These are phyloP conservation scores for Alternaria metachromatica DNA, from an alignment of 2,329 filamentous ascomycete genomes.

Conservation along the genomic window DNA sequence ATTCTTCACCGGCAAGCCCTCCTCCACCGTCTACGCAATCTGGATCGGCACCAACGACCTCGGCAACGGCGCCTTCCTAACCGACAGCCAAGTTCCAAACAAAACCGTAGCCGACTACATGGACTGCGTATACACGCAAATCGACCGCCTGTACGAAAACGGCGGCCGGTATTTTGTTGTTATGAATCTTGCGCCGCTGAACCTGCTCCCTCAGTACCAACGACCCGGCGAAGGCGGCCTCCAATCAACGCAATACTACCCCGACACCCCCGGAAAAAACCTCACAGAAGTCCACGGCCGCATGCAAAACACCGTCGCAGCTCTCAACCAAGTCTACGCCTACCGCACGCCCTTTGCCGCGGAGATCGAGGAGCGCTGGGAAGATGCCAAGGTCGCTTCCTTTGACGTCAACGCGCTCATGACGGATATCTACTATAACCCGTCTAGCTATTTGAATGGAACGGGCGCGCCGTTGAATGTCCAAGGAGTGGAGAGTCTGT, in stretches of 20 bases:
- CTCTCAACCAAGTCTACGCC: conserved; percentile 59
- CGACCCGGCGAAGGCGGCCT: conserved; percentile 55
- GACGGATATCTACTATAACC: conserved; percentile 68
- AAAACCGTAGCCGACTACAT: conserved; percentile 70
- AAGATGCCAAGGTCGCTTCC: conserved; percentile 66
- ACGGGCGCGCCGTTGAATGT: conserved; percentile 65
- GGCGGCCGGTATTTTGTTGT: conserved; percentile 76
- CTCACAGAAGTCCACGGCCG: conserved; percentile 57
- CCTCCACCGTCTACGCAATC: conserved; percentile 74
- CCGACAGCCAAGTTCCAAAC: conserved; percentile 65
- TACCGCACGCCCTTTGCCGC: conserved; percentile 59
- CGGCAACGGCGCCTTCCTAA: conserved; percentile 69
- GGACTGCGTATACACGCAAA: conserved; percentile 69
- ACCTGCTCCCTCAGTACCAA: conserved; percentile 72
- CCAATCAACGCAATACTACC: conserved; percentile 55
- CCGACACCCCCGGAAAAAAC: conserved; percentile 55
- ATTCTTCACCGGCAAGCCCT: conserved; percentile 55
- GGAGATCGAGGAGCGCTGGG: conserved; percentile 52
- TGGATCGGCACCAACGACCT: conserved; percentile 87
- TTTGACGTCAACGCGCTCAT: conserved; percentile 71
- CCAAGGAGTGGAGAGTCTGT: conserved; percentile 64
- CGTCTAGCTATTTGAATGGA: conserved; percentile 67
- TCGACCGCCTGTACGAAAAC: conserved; percentile 68
- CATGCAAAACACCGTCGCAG: conserved; percentile 60
- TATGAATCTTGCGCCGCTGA: conserved; percentile 71